Evolutionary conservation across 768 basidiomycete genomes (phyloP), one percentile per base, ranked within the genome.

Genomic region (Calvatia gigantea): DNA sequence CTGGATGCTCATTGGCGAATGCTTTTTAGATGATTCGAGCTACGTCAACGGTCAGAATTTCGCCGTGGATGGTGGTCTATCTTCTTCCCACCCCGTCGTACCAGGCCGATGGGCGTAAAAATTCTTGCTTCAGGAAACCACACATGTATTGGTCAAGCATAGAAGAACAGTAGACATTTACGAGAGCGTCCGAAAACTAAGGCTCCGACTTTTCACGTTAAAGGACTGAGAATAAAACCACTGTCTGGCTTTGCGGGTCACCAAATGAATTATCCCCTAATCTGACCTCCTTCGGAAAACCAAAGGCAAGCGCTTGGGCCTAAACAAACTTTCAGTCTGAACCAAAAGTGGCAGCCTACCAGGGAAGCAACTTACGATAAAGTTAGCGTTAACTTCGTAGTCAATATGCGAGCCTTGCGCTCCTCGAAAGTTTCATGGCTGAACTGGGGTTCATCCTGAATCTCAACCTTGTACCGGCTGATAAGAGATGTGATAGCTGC

Each of bases 21-120:
- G 33, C 15, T 3, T 29, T 46, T 8, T 65, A 92, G 92, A 94
- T 62, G 90, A 92, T 59, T 86, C 91, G 1, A 94, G 91, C 70
- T 95, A 94, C 69, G 84, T 98, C 54, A 97, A 95, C 65, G 95
- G 91, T 14, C 90, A 94, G 64, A 87, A 85, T 62, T 78, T 92
- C 28, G 86, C 87, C 0, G 87, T 94, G 28, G 94, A 96, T 61
- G 95, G 94, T 6, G 94, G 92, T 1, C 69, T 96, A 56, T 86
- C 89, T 9, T 74, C 86, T 23, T 91, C 91, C 0, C 81, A 84
- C 62, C 93, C 92, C 4, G 85, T 92, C 6, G 72, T 88, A 6
- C 88, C 90, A 3, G 91, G 91, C 1, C 80, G 84, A 65, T 82
- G 81, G 80, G 77, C 75, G n/a, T 90, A 62, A 73, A 50, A 23